Base-by-base conservation (phyloP, 2,329 filamentous ascomycete genomes). In the Penicillium sp. region DNA sequence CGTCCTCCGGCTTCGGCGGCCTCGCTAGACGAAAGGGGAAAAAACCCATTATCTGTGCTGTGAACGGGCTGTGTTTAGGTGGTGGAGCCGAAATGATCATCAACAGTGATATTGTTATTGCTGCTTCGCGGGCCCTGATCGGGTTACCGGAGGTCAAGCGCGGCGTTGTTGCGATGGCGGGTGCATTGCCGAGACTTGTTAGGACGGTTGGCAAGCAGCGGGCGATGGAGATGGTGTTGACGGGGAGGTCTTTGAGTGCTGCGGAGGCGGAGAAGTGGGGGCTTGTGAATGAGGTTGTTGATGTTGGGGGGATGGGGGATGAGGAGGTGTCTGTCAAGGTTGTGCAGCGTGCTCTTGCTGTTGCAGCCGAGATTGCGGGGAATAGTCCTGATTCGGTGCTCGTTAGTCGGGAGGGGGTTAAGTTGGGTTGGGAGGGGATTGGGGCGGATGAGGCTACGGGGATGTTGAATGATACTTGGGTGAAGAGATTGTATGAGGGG, bases 341-440 rank as follows among this genome's bases (percentile, higher is more conserved):
- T 42, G 60, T 67, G 35, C 45, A 44, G 27, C 53, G 60, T 58
- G 84, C 85, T 24, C 55, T 90, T 29, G 68, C 70, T 49, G 74
- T 85, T 65, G 87, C 86, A 11, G 67, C 63, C 32, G 69, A 74
- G 61, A 77, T 90, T 57, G 79, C 79, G 14, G 76, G 62, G 49
- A 84, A 86, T 66, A 87, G 83, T 56, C 87, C 87, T 2, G 87
- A 93, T 67, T 76, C 84, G 20, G 79, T 91, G 26, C 80, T 90
- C 58, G 84, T 88, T n/a, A 84, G 75, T 49, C 75, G 86, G 18
- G 82, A 84, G 61, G 87, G 86, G 0, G 61, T 93, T 41, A 79
- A 85, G 65, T 68, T 86, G 53, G 86, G 84, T 0, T 89, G 85
- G 85, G 86, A 88, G 57, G 78, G 75, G 0, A 69, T 83, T 16